These are phyloP conservation scores for Mycena amicta DNA, from an alignment of 768 basidiomycete species.

Conservation along the genomic window DNA sequence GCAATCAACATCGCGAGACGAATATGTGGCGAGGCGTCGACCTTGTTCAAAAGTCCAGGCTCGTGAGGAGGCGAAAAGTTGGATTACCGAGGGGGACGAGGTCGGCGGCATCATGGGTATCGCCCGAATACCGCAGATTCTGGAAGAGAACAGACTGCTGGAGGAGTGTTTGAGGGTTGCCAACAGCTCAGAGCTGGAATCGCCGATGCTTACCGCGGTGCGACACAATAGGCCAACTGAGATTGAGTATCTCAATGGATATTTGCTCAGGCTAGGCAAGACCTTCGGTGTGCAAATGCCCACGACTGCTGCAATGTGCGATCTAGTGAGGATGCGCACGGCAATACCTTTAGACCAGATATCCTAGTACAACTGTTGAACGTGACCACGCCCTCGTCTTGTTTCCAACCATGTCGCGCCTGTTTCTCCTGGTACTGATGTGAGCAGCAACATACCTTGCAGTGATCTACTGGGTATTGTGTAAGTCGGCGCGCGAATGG, in stretches of 20 bases:
- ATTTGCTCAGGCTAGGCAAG: slow-evolving; percentile 65
- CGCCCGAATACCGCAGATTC: slow-evolving; percentile 46
- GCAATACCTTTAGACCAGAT: slow-evolving; percentile 55
- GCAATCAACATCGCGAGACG: slow-evolving; percentile 47
- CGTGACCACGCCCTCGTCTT: neutral
- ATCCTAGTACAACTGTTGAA: neutral
- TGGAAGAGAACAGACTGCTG: slow-evolving; percentile 50
- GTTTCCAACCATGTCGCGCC: too few relatives aligned
- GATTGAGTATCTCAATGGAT: slow-evolving; percentile 82
- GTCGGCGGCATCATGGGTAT: slow-evolving; percentile 28
- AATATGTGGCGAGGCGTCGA: slow-evolving; percentile 74
- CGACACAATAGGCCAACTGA: slow-evolving; percentile 67
- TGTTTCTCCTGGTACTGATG: too few relatives aligned
- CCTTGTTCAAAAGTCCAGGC: slow-evolving; percentile 60
- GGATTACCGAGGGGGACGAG: slow-evolving; percentile 27
- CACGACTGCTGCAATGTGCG: slow-evolving; percentile 53
- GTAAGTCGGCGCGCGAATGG: too few relatives aligned
- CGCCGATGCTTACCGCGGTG: slow-evolving; percentile 69
- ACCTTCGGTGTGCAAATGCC: slow-evolving; percentile 61
- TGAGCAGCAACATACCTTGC: too few relatives aligned
- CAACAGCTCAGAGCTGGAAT: slow-evolving; percentile 42
- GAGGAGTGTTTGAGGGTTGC: slow-evolving; percentile 63
- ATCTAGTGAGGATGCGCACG: slow-evolving; percentile 62
- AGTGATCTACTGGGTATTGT: too few relatives aligned
- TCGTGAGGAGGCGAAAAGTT: slow-evolving; percentile 33